Evolutionary conservation across 2,329 filamentous ascomycete genomes (phyloP), one percentile per base, ranked within the genome.

Genomic region (Aspergillus novofumigatus): DNA sequence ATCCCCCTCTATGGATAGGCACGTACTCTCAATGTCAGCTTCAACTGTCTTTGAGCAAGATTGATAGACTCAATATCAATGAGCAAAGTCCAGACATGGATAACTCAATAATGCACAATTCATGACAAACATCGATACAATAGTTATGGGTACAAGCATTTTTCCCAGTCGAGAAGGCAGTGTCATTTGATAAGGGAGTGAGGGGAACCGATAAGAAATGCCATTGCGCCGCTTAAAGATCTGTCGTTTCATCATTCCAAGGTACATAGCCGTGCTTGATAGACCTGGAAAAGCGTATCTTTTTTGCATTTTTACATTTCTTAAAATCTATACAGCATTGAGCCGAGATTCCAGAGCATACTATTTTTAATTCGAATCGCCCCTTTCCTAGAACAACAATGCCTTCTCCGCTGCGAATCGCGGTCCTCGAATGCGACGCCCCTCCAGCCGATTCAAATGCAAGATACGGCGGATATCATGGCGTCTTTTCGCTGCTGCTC

Each of bases 401-500:
- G 73, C 66, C 59, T 47, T 57, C 67, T 17, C 83, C 84, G 29
- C 77, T 93, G 64, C 88, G 90, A 55, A 88, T 97, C 74, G 92
- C 92, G 49, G 83, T 97, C 65, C 86, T 97, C 64, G 91, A 96
- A 80, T 88, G 90, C 78, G 93, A 96, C 75, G 89, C 84, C 1
- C 91, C 91, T 1, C 80, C 89, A 51, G 82, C 85, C 1, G 75
- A 82, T 47, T 84, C 88, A 41, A 77, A 83, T 54, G 81, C 81
- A 55, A 84, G 84, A 66, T 92, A 89, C 74, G 84, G 85, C 52
- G 81, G 81, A 59, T 97, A 96, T 75, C 84, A 86, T 60, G 87
- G 85, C 60, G 82, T 91, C 58, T 91, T 91, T 75, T 80, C 77
- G 20, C 69, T 80, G 38, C 80, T 91, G 9, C 80, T 91, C 52